Base-by-base conservation (phyloP, 371 early-diverging fungal species). In the Mucor irregularis region DNA sequence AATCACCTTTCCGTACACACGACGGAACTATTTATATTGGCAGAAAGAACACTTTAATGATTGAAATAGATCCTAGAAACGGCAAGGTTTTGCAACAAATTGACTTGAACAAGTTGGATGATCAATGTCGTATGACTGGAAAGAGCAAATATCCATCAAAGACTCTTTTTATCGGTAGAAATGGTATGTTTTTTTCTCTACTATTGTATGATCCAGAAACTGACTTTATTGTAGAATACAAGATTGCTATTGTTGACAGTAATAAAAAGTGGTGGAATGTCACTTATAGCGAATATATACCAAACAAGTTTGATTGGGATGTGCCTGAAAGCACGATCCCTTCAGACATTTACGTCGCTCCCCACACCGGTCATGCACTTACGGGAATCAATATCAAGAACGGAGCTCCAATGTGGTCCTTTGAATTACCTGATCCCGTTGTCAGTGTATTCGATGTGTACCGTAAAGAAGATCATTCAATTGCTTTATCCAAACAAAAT, bases 31-130 rank as follows among this genome's bases (percentile, higher is more conserved):
- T 84, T 2, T 91, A 89, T 64, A 82, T 87, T 5, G 88, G 90
- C 2, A 70, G 68, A 42, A 90, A 90, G 55, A 68, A 64, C 5
- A 84, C 92, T 2, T 61, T 81, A 9, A 78, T 92, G 62, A 61
- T 87, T 2, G 88, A 88, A 8, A 65, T 95, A 7, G 87, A 94
- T 64, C 83, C 91, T 22, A 44, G 73, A 3, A 79, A 84, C 14
- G 94, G 94, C 0, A 62, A 67, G 17, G 72, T 93, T 22, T 51
- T 88, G 21, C 67, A 77, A 19, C 67, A 64, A 16, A 84, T 80
- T 54, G 83, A 74, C 46, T 66, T 76, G 30, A 74, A 77, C 22
- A 68, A 69, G 26, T 45, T 49, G n/a, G 50, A 55, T 14, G 42
- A 55, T 30, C 29, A 49, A 14, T 48, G 50, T 43, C 33, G 47